phyloP scores from a whole-genome alignment of 805 yeast genomes.

The Schizosaccharomyces osmophilus region DNA sequence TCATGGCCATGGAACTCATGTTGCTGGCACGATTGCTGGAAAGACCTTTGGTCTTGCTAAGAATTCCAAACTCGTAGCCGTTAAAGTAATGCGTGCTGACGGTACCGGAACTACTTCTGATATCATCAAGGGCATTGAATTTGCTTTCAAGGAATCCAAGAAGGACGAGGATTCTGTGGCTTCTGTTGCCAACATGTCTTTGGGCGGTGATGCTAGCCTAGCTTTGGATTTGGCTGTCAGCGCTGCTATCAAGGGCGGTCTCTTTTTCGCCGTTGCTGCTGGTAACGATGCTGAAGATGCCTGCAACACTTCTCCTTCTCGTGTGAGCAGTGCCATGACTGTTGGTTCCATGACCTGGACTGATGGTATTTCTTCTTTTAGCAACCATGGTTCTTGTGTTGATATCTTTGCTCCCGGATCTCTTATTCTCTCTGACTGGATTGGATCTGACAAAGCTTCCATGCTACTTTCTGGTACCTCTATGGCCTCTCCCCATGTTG shows the following conservation, averaged over 20 bases:
- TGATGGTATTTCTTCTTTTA: conserved; percentile 81
- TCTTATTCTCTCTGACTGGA: conserved; percentile 30
- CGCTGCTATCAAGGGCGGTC: conserved; percentile 31
- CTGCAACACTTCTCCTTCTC: conserved; percentile 34
- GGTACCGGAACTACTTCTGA: conserved; percentile 39
- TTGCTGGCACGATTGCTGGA: conserved; percentile 42
- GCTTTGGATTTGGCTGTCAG: conserved; percentile 34
- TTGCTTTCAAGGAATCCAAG: conserved; percentile 24
- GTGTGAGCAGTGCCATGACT: conserved; percentile 46
- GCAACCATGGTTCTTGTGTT: conserved; percentile 87
- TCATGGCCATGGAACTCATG: conserved; percentile 44
- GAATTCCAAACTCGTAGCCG: conserved; percentile 32
- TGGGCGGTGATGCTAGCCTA: conserved; percentile 33
- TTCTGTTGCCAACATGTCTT: conserved; percentile 36
- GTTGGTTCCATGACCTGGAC: conserved; percentile 85
- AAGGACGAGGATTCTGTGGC: conserved; percentile 18
- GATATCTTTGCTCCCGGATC: conserved; percentile 91
- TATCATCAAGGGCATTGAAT: conserved; percentile 38
- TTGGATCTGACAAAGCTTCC: conserved; percentile 26
- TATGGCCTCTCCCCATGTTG: conserved; percentile 38
- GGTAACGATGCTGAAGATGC: conserved; percentile 40
- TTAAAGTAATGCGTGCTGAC: conserved; percentile 33
- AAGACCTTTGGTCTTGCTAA: conserved; percentile 36
- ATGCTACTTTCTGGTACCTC: conserved; percentile 36
- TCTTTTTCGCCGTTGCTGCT: conserved; percentile 38